These are phyloP conservation scores for Penicillium alfredii DNA, from an alignment of 495 filamentous ascomycete species.

Conservation along the genomic window DNA sequence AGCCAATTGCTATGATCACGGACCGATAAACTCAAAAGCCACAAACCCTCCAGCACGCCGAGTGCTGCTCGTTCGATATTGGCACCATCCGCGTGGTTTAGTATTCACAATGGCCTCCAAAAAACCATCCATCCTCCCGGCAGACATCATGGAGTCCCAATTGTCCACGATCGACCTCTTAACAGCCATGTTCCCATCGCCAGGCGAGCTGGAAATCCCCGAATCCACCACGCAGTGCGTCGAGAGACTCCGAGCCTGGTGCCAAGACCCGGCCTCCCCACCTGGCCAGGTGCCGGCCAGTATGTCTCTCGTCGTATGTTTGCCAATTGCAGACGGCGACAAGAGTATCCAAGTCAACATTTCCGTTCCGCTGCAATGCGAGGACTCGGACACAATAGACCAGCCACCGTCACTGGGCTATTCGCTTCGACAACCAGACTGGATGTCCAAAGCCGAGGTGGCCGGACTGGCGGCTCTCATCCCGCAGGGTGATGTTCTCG, in stretches of 20 bases:
- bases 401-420: conserved; percentile 25
- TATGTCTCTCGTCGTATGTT: conserved; percentile 21
- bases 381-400: conserved; percentile 15
- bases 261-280: conserved; percentile 11
- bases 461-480: conserved; percentile 22
- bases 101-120: conserved; percentile 16
- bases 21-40: neutral
- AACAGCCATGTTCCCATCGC: conserved; percentile 31
- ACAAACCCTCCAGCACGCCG: neutral
- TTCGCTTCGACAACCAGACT: conserved; percentile 35
- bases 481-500: conserved; percentile 27
- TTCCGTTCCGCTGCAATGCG: conserved; percentile 26
- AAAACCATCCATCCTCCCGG: conserved; percentile 13
- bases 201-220: conserved; percentile 32
- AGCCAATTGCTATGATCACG: no score
- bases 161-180: conserved; percentile 33
- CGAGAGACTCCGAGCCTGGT: conserved; percentile 30
- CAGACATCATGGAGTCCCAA: conserved; percentile 32
- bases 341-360: conserved; percentile 32
- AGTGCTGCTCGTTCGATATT: neutral
- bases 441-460: conserved; percentile 39
- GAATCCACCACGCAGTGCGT: conserved; percentile 26
- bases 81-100: neutral
- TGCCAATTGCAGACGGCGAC: conserved; percentile 23
- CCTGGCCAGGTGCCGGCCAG: conserved; percentile 19